Percentiles rank a stretch among this genome's conserved stretches.
Conservation (phyloP, 345 rosid species). For the Theobroma cacao region DNA sequence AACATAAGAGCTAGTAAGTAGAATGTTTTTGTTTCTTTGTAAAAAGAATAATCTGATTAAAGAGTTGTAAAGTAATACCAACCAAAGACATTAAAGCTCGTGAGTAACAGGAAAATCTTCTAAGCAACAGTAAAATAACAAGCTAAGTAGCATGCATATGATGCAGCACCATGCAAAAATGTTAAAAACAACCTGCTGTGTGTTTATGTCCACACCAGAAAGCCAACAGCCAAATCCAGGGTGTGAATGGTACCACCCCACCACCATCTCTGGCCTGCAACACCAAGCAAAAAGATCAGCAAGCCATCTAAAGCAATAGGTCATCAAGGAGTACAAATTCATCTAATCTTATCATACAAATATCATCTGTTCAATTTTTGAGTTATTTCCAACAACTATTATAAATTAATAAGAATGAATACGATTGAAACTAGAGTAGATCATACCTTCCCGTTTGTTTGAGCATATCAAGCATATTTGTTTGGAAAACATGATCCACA, state of each 20-base stretch:
- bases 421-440: background rate
- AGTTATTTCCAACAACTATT: background rate
- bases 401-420: background rate
- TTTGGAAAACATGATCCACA: slow-evolving; percentile 97
- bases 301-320: background rate
- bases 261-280: slow-evolving; percentile 98
- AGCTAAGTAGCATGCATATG: background rate
- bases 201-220: slow-evolving; percentile 97
- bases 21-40: background rate
- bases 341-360: background rate
- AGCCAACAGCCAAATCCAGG: slow-evolving; percentile 99
- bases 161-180: background rate
- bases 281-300: slow-evolving; percentile 16
- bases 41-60: background rate
- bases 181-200: slow-evolving; percentile 69
- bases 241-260: slow-evolving; percentile 99
- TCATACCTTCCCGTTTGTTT: slow-evolving; percentile 94
- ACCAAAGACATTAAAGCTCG: background rate
- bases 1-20: background rate
- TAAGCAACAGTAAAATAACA: background rate
- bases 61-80: background rate
- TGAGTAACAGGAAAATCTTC: background rate
- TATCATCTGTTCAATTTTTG: background rate
- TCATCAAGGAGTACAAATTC: background rate
- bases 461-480: slow-evolving; percentile 99